A percentile compares a stretch with the other conserved stretches of the same genome.
Conservation (phyloP, 2,329 filamentous ascomycete species). For the Coniochaeta hoffmannii region DNA sequence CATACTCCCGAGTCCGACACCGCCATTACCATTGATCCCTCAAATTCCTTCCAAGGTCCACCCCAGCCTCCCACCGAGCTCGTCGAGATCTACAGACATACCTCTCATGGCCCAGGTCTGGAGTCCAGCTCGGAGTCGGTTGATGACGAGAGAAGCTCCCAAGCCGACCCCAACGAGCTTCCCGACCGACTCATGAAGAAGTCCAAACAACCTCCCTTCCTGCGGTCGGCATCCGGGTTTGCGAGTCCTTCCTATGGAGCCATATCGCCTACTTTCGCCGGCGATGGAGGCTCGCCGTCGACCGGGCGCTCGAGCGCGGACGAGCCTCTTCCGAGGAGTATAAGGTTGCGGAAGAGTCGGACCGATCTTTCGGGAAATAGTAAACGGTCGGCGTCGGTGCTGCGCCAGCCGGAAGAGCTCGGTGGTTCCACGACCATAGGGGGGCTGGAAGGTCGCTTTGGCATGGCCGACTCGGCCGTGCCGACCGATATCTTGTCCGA, state of each 20-base stretch:
- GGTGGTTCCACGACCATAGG: constrained; percentile 43
- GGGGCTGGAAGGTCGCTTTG: constrained; percentile 46
- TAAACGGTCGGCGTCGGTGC: constrained; percentile 21
- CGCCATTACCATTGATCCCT: not conserved
- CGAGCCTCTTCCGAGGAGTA: constrained; percentile 1
- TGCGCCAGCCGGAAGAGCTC: constrained; percentile 40
- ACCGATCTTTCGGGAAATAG: constrained; percentile 15
- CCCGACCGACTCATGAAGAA: constrained; percentile 10
- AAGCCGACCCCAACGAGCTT: not conserved
- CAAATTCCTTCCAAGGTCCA: not conserved
- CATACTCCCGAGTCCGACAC: not conserved
- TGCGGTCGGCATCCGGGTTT: constrained; percentile 23
- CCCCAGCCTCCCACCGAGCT: constrained; percentile 5
- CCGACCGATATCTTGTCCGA: constrained; percentile 37
- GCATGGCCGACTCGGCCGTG: constrained; percentile 39
- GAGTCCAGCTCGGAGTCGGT: constrained; percentile 10
- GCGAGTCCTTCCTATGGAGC: constrained; percentile 25
- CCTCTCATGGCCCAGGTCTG: constrained; percentile 16
- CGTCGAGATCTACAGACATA: not conserved
- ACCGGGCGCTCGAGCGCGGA: constrained; percentile 5
- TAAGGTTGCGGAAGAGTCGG: constrained; percentile 4
- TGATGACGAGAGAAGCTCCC: constrained; percentile 11
- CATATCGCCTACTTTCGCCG: constrained; percentile 13
- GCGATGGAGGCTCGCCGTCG: not conserved
- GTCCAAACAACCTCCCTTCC: constrained; percentile 18